phyloP scores from a whole-genome alignment of 2,329 filamentous ascomycete species.

The Beauveria sp. region DNA sequence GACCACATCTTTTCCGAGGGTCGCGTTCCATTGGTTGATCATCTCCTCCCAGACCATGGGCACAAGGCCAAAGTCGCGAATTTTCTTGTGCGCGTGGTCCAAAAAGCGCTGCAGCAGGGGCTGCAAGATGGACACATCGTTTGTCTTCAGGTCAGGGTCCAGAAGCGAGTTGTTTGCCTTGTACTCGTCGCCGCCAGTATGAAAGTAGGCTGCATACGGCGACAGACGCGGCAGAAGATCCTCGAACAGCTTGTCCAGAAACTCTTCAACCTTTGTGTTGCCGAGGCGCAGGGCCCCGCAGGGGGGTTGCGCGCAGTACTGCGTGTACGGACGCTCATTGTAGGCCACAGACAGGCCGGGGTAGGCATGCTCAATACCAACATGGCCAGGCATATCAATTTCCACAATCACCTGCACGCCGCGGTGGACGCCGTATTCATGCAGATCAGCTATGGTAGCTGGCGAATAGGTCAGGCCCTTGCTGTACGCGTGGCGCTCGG shows the following conservation, averaged over 20 bases:
- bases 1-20: conserved; percentile 61
- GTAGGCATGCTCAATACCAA: conserved; percentile 57
- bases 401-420: conserved; percentile 68
- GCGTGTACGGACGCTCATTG: conserved; percentile 47
- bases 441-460: conserved; percentile 55
- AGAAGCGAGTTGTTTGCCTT: conserved; percentile 68
- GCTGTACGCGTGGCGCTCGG: conserved; percentile 66
- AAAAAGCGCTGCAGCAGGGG: conserved; percentile 75
- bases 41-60: conserved; percentile 89
- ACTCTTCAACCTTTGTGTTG: conserved; percentile 58
- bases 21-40: conserved; percentile 69
- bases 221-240: conserved; percentile 67
- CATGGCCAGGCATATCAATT: conserved; percentile 77
- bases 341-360: conserved; percentile 66
- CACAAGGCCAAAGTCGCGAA: conserved; percentile 56
- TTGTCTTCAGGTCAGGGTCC: conserved; percentile 65
- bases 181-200: conserved; percentile 83
- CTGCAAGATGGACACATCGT: conserved; percentile 54
- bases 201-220: conserved; percentile 68
- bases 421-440: conserved; percentile 60
- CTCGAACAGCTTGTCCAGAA: conserved; percentile 64
- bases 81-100: conserved; percentile 58
- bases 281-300: conserved; percentile 72
- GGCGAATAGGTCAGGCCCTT: conserved; percentile 60
- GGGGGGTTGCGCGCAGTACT: conserved; percentile 55